These are phyloP conservation scores for Vicia villosa DNA, from an alignment of 306 rosid species.

Conservation along the genomic window DNA sequence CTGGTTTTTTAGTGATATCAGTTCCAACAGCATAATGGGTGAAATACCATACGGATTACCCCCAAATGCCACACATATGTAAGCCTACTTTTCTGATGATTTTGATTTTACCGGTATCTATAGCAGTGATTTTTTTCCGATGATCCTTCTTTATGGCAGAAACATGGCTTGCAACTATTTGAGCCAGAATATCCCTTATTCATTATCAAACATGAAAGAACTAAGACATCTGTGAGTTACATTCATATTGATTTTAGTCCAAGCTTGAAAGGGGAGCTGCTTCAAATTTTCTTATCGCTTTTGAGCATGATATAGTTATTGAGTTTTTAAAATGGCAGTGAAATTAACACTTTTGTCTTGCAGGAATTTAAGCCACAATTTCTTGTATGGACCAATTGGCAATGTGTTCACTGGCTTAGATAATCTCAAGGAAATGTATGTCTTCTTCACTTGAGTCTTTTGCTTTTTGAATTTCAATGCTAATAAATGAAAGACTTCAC, in stretches of 20 bases:
- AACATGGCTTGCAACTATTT: constrained; percentile 81
- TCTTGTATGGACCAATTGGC: constrained; percentile 79
- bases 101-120: background rate
- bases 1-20: constrained; percentile 70
- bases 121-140: constrained; percentile 26
- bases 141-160: constrained; percentile 49
- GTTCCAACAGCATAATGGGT: constrained; percentile 71
- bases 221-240: constrained; percentile 78
- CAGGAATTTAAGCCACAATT: constrained; percentile 95
- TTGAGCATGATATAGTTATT: constrained; percentile 10
- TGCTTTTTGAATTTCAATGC: constrained; percentile 27
- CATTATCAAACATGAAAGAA: constrained; percentile 62
- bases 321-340: constrained; percentile 25
- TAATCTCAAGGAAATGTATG: constrained; percentile 82
- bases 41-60: constrained; percentile 75
- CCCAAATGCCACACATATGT: constrained; percentile 86
- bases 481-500: constrained; percentile 22
- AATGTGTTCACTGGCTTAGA: constrained; percentile 73
- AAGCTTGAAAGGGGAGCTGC: constrained; percentile 1
- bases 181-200: constrained; percentile 61
- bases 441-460: constrained; percentile 35
- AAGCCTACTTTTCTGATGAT: constrained; percentile 36
- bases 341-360: constrained; percentile 32
- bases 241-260: constrained; percentile 25
- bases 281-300: background rate